phyloP scores from a whole-genome alignment of 2,329 filamentous ascomycete species.

The Nigrograna mackinnonii region DNA sequence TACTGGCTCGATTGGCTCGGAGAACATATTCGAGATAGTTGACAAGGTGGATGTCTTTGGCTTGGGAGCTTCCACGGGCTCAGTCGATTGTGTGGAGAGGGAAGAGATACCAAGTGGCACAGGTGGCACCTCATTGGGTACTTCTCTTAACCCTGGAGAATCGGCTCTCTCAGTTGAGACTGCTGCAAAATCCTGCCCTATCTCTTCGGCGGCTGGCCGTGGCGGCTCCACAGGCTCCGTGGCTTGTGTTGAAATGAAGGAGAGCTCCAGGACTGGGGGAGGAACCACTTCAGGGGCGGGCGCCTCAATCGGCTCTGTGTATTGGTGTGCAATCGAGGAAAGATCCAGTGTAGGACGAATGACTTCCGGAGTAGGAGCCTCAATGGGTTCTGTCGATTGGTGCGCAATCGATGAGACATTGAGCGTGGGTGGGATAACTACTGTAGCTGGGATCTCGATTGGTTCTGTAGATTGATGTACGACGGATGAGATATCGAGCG shows the following conservation, averaged over 20 bases:
- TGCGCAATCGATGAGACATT: neutral
- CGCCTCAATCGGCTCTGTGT: neutral
- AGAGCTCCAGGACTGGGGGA: conserved; percentile 9
- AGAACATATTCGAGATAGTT: conserved; percentile 28
- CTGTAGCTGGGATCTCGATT: conserved; percentile 12
- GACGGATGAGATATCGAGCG: conserved; percentile 30
- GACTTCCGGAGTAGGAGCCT: no score
- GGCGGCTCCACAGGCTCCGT: conserved; percentile 18
- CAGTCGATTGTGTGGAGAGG: conserved; percentile 8
- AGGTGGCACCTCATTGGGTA: neutral
- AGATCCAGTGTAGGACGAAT: no score
- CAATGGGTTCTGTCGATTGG: neutral
- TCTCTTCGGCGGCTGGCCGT: neutral
- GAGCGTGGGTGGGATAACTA: no score
- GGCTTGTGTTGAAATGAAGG: conserved; percentile 9
- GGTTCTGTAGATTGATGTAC: conserved; percentile 31
- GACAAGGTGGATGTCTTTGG: conserved; percentile 16
- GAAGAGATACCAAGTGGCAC: neutral
- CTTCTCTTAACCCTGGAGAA: no score
- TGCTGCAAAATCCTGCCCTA: neutral
- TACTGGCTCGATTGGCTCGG: conserved; percentile 4
- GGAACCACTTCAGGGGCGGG: no score
- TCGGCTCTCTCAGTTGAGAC: neutral
- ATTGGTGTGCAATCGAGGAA: neutral
- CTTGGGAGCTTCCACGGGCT: conserved; percentile 3